Evolutionary conservation across 352 stramenopile species (phyloP), one percentile per base, ranked within the genome.

Genomic region (Hyaloperonospora brassicae): DNA sequence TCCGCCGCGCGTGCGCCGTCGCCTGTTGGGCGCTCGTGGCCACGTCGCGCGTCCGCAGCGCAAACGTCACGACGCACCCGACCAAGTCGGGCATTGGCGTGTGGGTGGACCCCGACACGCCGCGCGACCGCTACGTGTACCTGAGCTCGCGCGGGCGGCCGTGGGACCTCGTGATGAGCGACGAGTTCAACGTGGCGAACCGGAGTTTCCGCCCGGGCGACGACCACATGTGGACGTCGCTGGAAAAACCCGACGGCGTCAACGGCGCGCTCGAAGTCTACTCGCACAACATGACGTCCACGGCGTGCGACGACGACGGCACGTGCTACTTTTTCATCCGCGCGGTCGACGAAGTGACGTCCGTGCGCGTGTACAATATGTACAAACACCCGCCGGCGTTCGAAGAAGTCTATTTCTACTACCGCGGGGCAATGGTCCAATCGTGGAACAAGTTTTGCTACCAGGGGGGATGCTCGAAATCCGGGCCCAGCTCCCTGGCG

Each of bases 401-500:
- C 49, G 52, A 75, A 30, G 66, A 64, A 9, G 64, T 61, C 12
- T 62, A 66, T 27, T 87, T 84, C 47, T 73, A 57, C 48, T 78
- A 75, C 30, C 65, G 68, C 1, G 79, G 76, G 2, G 92, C 73
- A 0, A 97, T 97, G 89, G 42, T 97, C 0, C 89, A 97, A 62
- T 82, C 71, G 1, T 97, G 91, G 91, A 96, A 97, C 60, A 97
- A 97, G 50, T 97, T 97, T 53, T 97, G 91, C 62, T 97, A 96
- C 62, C 95, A 95, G 35, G 93, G 93, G 93, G 93, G 4, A 96
- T 98, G 57, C 53, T 98, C 9, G 89, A 98, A 66, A 76, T 95
- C 8, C 66, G 79, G 23, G 82, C 89, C 2, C 82, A 94, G 50
- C 68, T 98, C 0, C 93, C 93, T 0, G 93, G 90, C 10, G 45